Base-by-base conservation (phyloP, 441 rosid species). In the Populus hybrid region DNA sequence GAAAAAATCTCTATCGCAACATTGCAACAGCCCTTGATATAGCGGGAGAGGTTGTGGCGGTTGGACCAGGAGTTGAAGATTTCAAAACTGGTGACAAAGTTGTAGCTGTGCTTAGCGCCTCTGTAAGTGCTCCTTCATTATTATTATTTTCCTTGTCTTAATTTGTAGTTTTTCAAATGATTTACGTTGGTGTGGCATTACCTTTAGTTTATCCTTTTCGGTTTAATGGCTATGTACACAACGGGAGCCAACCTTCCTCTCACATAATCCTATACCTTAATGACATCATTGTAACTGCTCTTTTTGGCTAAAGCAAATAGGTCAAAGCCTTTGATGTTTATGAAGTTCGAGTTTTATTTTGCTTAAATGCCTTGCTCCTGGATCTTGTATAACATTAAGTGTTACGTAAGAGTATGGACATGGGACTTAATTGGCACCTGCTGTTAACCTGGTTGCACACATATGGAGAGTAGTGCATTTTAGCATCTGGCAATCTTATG, bases 51-150 rank as follows among this genome's bases (percentile, higher is more conserved):
- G 89, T 91, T n/a, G 30, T 90, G 12, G 85, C 79, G 81, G 86
- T 88, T 82, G 97, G 97, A 69, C 76, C 88, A 35, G 91, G 82
- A 70, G 94, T 88, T 32, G 67, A 85, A 73, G 83, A 88, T 8
- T 89, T 90, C 84, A 90, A 86, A 73, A 77, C 85, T 12, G 96
- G 96, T 72, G 94, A 94, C 80, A 92, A 90, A 89, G 96, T 92
- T 82, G 90, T 92, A 0, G 89, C 92, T n/a, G 18, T 74, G 32
- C 89, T 92, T 10, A 20, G 38, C 53, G 79, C 4, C 64, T 2
- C n/a, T 57, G 81, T 82, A 75, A 78, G 84, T 78, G 40, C 40
- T 65, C 10, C 12, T 18, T 71, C 70, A 18, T 23, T 42, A 0
- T 69, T 18, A 46, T 34, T 50, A 20, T 5, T 10, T 30, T 26